These are phyloP conservation scores for Aspergillus carlsbadensis DNA, from an alignment of 495 filamentous ascomycete genomes.

Conservation along the genomic window DNA sequence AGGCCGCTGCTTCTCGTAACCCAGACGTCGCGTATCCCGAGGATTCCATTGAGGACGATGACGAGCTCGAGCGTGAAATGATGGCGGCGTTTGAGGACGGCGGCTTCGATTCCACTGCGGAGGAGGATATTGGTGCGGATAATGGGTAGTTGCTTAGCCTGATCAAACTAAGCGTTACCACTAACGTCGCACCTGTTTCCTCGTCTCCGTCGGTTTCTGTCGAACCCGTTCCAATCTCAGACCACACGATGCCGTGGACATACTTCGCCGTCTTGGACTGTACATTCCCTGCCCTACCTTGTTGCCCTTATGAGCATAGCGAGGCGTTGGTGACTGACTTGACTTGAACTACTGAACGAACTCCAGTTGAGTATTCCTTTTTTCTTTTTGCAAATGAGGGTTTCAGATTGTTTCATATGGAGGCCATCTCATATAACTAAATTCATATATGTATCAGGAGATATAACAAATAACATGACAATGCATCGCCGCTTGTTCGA, in stretches of 20 bases:
- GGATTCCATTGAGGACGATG: conserved; percentile 51
- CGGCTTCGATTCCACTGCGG: conserved; percentile 34
- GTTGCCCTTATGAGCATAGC: neutral
- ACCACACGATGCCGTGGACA: neutral
- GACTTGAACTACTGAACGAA: neutral
- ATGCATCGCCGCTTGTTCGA: neutral
- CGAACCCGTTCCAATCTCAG: too few species aligned
- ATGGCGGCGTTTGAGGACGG: conserved; percentile 62
- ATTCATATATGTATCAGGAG: neutral
- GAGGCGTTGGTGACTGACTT: conserved; percentile 9
- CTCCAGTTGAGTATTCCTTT: neutral
- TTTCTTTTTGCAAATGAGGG: neutral
- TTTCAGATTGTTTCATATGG: neutral
- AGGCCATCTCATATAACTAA: neutral
- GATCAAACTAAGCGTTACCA: too few species aligned
- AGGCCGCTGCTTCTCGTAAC: conserved; percentile 10
- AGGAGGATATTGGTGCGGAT: conserved; percentile 29
- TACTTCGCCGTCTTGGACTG: neutral
- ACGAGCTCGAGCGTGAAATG: conserved; percentile 66
- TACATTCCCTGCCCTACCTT: neutral
- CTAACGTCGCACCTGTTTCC: neutral
- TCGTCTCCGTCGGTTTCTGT: too few species aligned
- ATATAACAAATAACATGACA: neutral
- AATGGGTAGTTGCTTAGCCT: conserved; percentile 26
- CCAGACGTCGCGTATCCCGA: conserved; percentile 24